phyloP scores from a whole-genome alignment of 1,284 basidiomycete genomes.

The Puccinia horiana region DNA sequence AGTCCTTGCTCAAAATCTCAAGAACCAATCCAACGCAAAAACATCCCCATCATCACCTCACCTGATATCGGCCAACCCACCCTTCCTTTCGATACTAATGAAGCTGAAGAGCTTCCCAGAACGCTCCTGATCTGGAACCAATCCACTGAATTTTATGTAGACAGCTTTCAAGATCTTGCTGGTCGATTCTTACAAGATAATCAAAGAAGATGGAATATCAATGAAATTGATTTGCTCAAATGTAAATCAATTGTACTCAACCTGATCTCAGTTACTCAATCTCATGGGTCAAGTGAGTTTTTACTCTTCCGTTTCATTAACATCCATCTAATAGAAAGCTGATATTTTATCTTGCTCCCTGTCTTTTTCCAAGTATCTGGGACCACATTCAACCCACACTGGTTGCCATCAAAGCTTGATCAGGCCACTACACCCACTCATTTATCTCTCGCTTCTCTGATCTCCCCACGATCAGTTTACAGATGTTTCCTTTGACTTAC shows the following conservation, averaged over 20 bases:
- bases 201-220: constrained; percentile 10
- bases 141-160: constrained; percentile 25
- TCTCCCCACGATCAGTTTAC: too few relatives aligned
- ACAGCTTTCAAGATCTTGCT: constrained; percentile 31
- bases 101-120: constrained; percentile 20
- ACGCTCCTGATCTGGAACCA: constrained; percentile 13
- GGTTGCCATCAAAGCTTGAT: background rate
- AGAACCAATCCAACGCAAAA: background rate
- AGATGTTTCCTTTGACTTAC: too few relatives aligned
- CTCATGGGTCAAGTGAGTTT: constrained; percentile 12
- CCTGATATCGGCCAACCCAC: constrained; percentile 28
- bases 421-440: constrained; percentile 9
- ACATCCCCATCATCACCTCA: constrained; percentile 40
- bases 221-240: constrained; percentile 32
- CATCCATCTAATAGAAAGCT: background rate
- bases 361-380: constrained; percentile 6
- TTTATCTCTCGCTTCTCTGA: too few relatives aligned
- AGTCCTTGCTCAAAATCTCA: background rate
- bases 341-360: background rate
- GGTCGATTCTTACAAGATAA: constrained; percentile 21
- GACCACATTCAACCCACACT: background rate
- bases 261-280: constrained; percentile 14
- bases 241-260: constrained; percentile 16
- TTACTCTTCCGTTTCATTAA: background rate
- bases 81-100: background rate